These are phyloP conservation scores for Dichotomopilus funicola DNA, from an alignment of 2,329 filamentous ascomycete genomes.

Conservation along the genomic window DNA sequence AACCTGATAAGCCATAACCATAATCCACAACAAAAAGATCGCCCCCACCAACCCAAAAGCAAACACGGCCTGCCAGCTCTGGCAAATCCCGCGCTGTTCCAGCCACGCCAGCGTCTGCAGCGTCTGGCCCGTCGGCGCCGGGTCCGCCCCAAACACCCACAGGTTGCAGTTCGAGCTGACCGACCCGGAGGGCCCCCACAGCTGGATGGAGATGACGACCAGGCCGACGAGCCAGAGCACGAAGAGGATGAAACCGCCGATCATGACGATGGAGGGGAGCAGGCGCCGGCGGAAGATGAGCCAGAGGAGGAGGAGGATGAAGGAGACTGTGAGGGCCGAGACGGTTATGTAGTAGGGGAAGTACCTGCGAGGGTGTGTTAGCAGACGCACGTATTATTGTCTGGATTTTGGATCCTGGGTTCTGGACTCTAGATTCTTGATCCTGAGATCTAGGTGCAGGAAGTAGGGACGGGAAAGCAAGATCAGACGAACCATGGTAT, in stretches of 20 bases:
- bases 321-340: slow-evolving; percentile 53
- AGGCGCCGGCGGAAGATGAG: slow-evolving; percentile 56
- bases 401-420: neutral
- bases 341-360: slow-evolving; percentile 61
- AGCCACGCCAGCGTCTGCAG: slow-evolving; percentile 56
- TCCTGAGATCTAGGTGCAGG: neutral
- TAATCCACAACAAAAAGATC: slow-evolving; percentile 60
- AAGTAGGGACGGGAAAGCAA: neutral
- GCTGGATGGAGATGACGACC: slow-evolving; percentile 54
- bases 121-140: slow-evolving; percentile 44
- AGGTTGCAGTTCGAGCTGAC: slow-evolving; percentile 55
- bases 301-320: slow-evolving; percentile 58
- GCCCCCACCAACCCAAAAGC: slow-evolving; percentile 54
- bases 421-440: neutral
- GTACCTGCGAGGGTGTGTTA: slow-evolving; percentile 42
- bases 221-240: slow-evolving; percentile 62
- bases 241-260: slow-evolving; percentile 60
- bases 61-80: slow-evolving; percentile 59
- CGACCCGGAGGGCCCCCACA: slow-evolving; percentile 54
- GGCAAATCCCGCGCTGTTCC: slow-evolving; percentile 57
- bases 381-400: neutral
- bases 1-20: slow-evolving; percentile 61
- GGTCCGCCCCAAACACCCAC: slow-evolving; percentile 43
- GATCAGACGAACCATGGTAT: slow-evolving; percentile 50
- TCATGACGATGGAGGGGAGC: slow-evolving; percentile 55